These are phyloP conservation scores for Penicillium simplicissimum DNA, from an alignment of 495 filamentous ascomycete genomes.

Conservation along the genomic window DNA sequence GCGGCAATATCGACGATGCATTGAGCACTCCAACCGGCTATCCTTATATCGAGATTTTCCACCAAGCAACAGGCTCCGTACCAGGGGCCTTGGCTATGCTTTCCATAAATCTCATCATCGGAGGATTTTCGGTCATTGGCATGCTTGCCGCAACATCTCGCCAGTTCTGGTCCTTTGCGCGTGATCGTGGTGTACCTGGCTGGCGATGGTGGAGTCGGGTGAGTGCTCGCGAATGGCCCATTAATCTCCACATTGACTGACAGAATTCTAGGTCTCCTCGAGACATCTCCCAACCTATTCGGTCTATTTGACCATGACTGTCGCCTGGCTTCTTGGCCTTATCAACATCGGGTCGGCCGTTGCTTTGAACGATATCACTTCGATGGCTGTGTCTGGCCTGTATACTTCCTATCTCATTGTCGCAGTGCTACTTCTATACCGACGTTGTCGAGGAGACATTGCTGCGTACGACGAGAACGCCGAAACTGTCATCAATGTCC, in stretches of 20 bases:
- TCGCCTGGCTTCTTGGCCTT: not conserved
- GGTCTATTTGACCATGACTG: not conserved
- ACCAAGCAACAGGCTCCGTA: not conserved
- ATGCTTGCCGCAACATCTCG: not conserved
- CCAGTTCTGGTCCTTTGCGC: not conserved
- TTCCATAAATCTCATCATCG: not conserved
- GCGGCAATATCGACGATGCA: not conserved
- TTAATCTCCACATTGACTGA: not conserved
- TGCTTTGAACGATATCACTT: not conserved
- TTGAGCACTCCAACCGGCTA: not conserved
- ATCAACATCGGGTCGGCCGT: not conserved
- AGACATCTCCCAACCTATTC: not conserved
- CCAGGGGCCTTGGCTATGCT: not conserved
- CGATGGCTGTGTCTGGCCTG: not conserved
- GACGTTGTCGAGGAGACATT: not conserved
- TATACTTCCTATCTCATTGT: not conserved
- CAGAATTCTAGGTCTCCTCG: not conserved
- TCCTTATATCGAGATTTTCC: not conserved
- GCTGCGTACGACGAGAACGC: not conserved
- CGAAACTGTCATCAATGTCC: constrained; percentile 2
- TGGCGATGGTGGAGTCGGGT: not conserved
- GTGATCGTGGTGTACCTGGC: not conserved
- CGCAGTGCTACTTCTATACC: not conserved
- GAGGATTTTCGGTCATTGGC: not conserved
- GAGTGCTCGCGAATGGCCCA: not conserved